Base-by-base conservation (phyloP, 1,139 yeast species). In the Pichiaceae sp. region DNA sequence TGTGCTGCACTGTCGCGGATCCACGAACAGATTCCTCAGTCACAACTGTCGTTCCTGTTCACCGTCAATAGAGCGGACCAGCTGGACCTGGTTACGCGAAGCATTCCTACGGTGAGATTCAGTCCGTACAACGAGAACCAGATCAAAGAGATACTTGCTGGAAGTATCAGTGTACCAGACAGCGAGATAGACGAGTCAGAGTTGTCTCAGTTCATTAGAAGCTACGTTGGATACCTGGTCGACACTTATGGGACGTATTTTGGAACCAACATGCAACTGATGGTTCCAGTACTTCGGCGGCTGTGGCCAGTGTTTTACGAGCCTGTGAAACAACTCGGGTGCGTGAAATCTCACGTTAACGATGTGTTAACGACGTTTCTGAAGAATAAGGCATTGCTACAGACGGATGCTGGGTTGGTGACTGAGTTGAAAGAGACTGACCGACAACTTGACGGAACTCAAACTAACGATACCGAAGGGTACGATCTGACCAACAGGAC, bases 401-500 rank as follows among this genome's bases (percentile, higher is more conserved):
- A 49, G 34, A 42, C 47, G 18, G 56, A 54, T 17, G 42, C 36
- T 29, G 48, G 50, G 2, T 34, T 54, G 24, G 43, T 46, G 16
- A 49, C 46, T 16, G 23, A 25, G 23, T 29, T 43, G 6, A 48
- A 45, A 5, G 37, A 44, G 30, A 37, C 46, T 4, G 43, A 43
- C 18, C 20, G 33, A 3, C 31, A 16, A 20, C 19, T 4, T 9
- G 27, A 27, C 12, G 31, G 17, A 6, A 32, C 29, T 4, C 33
- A 37, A 17, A 32, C 29, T 8, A 29, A 19, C 12, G 38, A 37
- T 6, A 6, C 28, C 6, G 38, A 40, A 21, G 54, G 52, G 3
- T 51, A 52, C 15, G 75, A 72, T 45, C 55, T 74, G 39, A 68
- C 77, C 0, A 54, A 53, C 15, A 67, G 65, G 42, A 66, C 77